phyloP scores from a whole-genome alignment of 2,329 filamentous ascomycete genomes.

The Apiospora aurea region DNA sequence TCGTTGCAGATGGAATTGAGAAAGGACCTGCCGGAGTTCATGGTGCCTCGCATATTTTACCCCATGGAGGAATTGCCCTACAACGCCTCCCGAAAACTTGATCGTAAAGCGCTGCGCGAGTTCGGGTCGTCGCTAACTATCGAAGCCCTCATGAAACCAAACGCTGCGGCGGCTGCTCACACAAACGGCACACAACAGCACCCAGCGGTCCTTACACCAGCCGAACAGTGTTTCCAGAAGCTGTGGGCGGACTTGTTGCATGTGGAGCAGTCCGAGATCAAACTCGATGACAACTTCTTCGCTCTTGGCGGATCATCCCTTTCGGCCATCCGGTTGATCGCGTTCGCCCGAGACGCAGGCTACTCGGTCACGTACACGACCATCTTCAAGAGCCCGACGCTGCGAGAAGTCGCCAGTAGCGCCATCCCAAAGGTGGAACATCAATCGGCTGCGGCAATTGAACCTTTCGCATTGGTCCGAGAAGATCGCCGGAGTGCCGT shows the following conservation, averaged over 20 bases:
- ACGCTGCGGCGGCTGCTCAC: background rate
- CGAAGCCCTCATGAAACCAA: background rate
- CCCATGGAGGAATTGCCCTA: background rate
- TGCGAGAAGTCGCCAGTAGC: background rate
- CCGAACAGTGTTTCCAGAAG: background rate
- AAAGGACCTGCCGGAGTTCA: background rate
- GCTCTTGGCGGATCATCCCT: constrained; percentile 32
- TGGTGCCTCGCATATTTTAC: background rate
- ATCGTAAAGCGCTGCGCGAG: background rate
- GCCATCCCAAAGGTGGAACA: too few species aligned
- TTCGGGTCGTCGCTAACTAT: background rate
- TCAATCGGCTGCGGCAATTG: too few species aligned
- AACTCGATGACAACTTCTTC: constrained; percentile 29
- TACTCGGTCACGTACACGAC: constrained; percentile 47
- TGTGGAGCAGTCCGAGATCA: background rate
- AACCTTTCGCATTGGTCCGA: too few species aligned
- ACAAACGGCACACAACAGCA: background rate
- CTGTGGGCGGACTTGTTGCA: background rate
- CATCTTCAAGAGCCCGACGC: constrained; percentile 35
- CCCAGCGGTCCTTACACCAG: background rate
- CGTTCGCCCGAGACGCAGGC: constrained; percentile 41
- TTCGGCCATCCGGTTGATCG: background rate
- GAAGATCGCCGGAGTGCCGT: too few species aligned
- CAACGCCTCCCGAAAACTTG: background rate
- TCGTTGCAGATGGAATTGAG: background rate